Evolutionary conservation across 306 rosid species (phyloP).

Genomic region (Cucumis hystrix): DNA sequence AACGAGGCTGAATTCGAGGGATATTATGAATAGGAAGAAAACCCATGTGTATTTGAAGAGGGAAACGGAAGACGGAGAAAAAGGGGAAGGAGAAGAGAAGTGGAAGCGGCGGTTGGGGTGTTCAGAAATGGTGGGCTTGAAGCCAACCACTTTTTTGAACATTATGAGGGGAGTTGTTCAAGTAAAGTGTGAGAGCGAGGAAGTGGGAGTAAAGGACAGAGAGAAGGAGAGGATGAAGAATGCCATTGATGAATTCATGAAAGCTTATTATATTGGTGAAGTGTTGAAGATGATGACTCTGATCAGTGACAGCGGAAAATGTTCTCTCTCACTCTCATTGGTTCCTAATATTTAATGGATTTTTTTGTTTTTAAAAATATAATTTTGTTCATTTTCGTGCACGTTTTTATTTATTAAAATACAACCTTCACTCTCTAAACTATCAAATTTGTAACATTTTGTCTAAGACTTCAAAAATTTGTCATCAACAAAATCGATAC

Average conservation of each 20-base stretch:
- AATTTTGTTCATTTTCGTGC: too few species aligned
- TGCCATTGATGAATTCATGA: background rate
- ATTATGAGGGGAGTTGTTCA: background rate
- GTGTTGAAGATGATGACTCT: background rate
- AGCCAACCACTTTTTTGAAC: background rate
- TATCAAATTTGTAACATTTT: too few species aligned
- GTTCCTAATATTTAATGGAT: too few species aligned
- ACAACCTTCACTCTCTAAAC: too few species aligned
- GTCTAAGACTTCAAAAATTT: too few species aligned
- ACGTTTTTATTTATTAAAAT: too few species aligned
- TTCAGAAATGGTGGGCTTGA: conserved; percentile 6
- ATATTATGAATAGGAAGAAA: conserved; percentile 22
- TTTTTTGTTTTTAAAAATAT: too few species aligned
- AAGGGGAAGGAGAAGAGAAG: background rate
- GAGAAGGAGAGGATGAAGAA: background rate
- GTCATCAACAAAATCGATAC: too few species aligned
- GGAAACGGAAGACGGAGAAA: background rate
- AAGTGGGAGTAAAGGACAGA: background rate
- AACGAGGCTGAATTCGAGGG: conserved; percentile 10
- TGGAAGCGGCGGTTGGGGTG: conserved; percentile 7
- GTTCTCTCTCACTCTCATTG: background rate
- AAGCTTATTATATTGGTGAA: background rate
- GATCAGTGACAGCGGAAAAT: background rate
- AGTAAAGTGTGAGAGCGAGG: background rate
- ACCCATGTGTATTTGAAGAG: conserved; percentile 21